Evolutionary conservation across 2,329 filamentous ascomycete species (phyloP), one percentile per base, ranked within the genome.

Genomic region (Mariannaea elegans): DNA sequence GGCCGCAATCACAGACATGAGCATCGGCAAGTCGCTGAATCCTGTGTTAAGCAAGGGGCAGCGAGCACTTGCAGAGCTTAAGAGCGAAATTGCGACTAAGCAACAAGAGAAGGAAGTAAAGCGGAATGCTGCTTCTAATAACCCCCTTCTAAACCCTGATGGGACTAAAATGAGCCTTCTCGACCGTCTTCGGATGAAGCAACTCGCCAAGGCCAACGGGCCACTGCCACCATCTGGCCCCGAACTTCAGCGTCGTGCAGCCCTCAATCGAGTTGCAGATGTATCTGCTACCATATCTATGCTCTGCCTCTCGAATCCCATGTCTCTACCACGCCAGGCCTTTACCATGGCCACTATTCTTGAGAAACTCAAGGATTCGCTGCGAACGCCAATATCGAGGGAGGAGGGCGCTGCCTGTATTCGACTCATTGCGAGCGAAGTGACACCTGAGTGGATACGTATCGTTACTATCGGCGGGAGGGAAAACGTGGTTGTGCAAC

Each of bases 151-250:
- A 34, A 83, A 82, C 60, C 62, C 78, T 1, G 80, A 81, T 48
- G 81, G 78, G 41, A 75, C 76, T 44, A 81, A 88, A 77, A 87
- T 90, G 79, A 87, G 86, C 52, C 85, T 96, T 21, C 82, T 95
- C 57, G 91, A 94, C 73, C 89, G 91, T 47, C 85, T 96, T 64
- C 88, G 90, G 63, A 81, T 84, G 54, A 94, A 94, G 78, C 86
- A 91, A 66, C 75, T 83, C 65, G 80, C 84, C 72, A 83, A 84
- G 66, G 75, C 80, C 8, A 80, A 77, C 48, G 91, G 88, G 72
- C 74, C 82, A 4, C 74, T 82, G 0, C 87, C 89, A 0, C 78
- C 90, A 1, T 81, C 87, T 1, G 70, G 82, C 0, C 80, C 83
- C 0, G 82, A 88, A 66, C 77, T 91, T 3, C 79, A 84, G 62